Evolutionary conservation across 2,329 filamentous ascomycete genomes (phyloP), one percentile per base, ranked within the genome.

Genomic region (Fusarium sp.): DNA sequence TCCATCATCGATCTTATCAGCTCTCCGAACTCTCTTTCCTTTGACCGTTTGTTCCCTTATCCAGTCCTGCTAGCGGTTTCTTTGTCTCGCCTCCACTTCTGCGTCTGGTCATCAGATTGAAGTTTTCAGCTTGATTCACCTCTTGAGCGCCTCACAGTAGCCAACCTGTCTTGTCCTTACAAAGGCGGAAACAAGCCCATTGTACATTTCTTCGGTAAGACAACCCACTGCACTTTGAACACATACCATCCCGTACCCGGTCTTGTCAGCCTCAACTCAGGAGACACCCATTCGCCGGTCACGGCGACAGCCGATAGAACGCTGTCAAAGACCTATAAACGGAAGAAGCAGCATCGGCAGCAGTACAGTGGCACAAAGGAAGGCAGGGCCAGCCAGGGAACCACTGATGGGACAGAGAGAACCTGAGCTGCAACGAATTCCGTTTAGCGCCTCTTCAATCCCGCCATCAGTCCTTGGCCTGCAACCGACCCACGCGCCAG

Each of bases 381-480:
- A 33, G 30, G 30, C 14, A 33, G 15, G 30, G 30, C 30, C 17
- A 35, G 33, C 15, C 8, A 35, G 30, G 22, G 48, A 65, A 47
- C 39, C 22, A 50, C 56, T 67, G 62, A 59, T 45, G 59, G 62
- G 48, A 67, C 49, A 50, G 39, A 53, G 50, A 37, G 51, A 56
- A 51, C 62, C 62, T 67, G 62, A 63, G 59, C 59, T 62, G 65
- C 62, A 74, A 73, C 70, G 61, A 67, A 74, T 73, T 61, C 61
- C 67, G 72, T 67, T 74, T 72, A 74, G 72, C 72, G 72, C 72
- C 67, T 48, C 70, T 66, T 70, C 62, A 50, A 70, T 73, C 68
- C 70, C 72, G 64, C 72, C 67, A 73, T 74, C 67, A 37, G 70
- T 69, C 61, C 57, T 70, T 71, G 62, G 60, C 60, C 67, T 68